Evolutionary conservation across 345 rosid genomes (phyloP).

Genomic region (Eucalyptus paniculata): DNA sequence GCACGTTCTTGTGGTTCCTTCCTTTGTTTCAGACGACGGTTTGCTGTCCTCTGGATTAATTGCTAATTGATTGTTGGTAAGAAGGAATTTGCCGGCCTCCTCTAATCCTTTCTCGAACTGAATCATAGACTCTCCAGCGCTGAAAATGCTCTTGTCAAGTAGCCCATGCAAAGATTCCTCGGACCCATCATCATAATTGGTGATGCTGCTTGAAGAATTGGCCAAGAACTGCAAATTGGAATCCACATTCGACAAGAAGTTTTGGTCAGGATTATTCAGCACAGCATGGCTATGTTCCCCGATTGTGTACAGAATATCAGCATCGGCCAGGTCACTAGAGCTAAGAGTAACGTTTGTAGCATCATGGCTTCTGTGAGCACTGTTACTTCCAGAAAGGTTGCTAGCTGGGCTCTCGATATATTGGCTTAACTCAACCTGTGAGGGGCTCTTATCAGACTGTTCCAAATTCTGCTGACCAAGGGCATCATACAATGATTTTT

Average conservation of each 20-base stretch:
- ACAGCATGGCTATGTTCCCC: not conserved
- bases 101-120: too few relatives aligned
- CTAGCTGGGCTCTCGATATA: constrained; percentile 7
- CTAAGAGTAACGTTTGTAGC: not conserved
- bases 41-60: too few relatives aligned
- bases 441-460: not conserved
- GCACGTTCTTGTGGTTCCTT: too few relatives aligned
- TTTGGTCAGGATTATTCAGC: not conserved
- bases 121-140: too few relatives aligned
- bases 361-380: constrained; percentile 1
- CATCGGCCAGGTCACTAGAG: constrained; percentile 3
- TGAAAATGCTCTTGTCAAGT: not conserved
- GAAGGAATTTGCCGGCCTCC: too few relatives aligned
- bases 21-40: too few relatives aligned
- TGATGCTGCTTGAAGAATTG: not conserved
- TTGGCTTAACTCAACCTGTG: not conserved
- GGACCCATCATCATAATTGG: not conserved
- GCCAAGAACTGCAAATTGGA: not conserved
- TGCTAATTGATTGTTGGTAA: too few relatives aligned
- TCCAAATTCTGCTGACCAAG: constrained; percentile 27
- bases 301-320: not conserved
- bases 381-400: constrained; percentile 4
- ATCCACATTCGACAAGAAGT: not conserved
- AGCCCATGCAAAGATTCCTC: not conserved
- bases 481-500: constrained; percentile 50